These are phyloP conservation scores for Solanum sejunctum DNA, from an alignment of 257 asterid genomes.

Conservation along the genomic window DNA sequence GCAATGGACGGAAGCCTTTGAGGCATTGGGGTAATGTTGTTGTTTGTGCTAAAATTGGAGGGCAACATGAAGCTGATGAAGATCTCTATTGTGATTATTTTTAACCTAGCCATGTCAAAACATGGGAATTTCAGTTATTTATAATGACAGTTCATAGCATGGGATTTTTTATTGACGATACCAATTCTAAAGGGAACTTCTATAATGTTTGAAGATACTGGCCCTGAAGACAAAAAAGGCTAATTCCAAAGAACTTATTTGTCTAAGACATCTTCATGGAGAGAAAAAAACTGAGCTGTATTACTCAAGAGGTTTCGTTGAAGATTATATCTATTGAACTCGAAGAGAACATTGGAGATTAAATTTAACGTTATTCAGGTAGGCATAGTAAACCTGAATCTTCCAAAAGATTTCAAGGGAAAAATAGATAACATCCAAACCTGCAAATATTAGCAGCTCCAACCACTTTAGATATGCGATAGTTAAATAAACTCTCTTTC, in stretches of 20 bases:
- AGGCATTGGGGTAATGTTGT: too few relatives aligned
- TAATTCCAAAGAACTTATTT: background rate
- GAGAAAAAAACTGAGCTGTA: background rate
- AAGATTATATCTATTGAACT: background rate
- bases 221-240: background rate
- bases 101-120: background rate
- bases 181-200: background rate
- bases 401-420: background rate
- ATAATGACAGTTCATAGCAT: background rate
- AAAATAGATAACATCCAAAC: background rate
- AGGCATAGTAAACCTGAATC: background rate
- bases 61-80: background rate
- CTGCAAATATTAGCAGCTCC: background rate
- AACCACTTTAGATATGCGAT: background rate
- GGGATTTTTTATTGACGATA: background rate
- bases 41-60: background rate
- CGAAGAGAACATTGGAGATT: background rate
- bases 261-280: background rate
- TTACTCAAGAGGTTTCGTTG: background rate
- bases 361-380: background rate
- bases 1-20: too few relatives aligned
- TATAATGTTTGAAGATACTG: background rate
- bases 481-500: background rate
- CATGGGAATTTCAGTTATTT: background rate
- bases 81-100: background rate